Conservation (phyloP, 2,329 filamentous ascomycete genomes). For the Aspergillus proliferans region DNA sequence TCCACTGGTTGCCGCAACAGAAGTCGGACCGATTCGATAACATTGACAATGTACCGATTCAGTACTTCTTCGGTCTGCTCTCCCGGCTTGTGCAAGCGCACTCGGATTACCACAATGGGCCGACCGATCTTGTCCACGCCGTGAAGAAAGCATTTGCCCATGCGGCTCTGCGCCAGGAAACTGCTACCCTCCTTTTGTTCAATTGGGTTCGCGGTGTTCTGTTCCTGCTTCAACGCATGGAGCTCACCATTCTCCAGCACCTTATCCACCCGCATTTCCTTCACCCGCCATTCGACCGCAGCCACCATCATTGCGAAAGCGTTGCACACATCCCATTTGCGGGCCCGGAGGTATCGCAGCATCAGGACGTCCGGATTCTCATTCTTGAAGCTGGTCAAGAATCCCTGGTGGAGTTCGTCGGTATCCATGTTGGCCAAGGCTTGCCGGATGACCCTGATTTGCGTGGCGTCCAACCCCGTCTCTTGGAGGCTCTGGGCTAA, state of each 20-base stretch:
- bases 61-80: slow-evolving; percentile 76
- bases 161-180: slow-evolving; percentile 72
- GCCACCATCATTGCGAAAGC: slow-evolving; percentile 87
- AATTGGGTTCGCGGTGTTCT: slow-evolving; percentile 47
- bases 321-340: slow-evolving; percentile 89
- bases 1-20: slow-evolving; percentile 71
- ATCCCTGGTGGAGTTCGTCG: slow-evolving; percentile 66
- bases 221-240: slow-evolving; percentile 53
- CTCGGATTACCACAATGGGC: slow-evolving; percentile 77
- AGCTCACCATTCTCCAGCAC: slow-evolving; percentile 71
- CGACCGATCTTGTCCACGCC: slow-evolving; percentile 74
- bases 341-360: slow-evolving; percentile 71
- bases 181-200: slow-evolving; percentile 63
- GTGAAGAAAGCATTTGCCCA: slow-evolving; percentile 89
- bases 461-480: slow-evolving; percentile 14
- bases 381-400: slow-evolving; percentile 88
- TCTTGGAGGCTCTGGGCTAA: slow-evolving; percentile 14
- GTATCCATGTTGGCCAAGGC: slow-evolving; percentile 68
- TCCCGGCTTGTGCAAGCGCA: slow-evolving; percentile 72
- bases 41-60: slow-evolving; percentile 82
- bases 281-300: slow-evolving; percentile 79
- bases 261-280: slow-evolving; percentile 77
- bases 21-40: slow-evolving; percentile 88
- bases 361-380: slow-evolving; percentile 83
- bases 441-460: slow-evolving; percentile 74